Evolutionary conservation across 129 eudicot genomes (phyloP).

Genomic region (Flaveria trinervia): DNA sequence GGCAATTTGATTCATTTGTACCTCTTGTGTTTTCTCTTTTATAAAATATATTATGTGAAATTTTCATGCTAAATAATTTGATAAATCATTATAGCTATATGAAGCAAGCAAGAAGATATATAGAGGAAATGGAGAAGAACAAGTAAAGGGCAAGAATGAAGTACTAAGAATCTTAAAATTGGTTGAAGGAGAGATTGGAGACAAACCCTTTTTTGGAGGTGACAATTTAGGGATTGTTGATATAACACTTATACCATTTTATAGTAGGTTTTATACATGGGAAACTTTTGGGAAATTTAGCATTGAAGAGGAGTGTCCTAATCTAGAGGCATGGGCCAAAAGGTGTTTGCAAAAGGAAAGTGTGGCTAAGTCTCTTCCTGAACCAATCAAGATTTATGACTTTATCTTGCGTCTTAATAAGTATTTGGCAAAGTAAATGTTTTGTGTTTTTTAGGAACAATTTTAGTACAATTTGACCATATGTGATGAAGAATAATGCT

Average conservation of each 20-base stretch:
- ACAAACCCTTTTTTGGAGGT: slow-evolving; percentile 43
- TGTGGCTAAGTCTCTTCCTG: slow-evolving; percentile 37
- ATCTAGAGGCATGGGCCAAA: slow-evolving; percentile 39
- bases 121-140: slow-evolving; percentile 36
- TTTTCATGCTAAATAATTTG: no score
- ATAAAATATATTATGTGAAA: no score
- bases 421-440: slow-evolving; percentile 27
- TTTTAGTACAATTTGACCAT: background rate
- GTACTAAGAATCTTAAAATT: slow-evolving; percentile 33
- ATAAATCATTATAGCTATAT: slow-evolving; percentile 27
- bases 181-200: slow-evolving; percentile 40
- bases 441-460: background rate
- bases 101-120: slow-evolving; percentile 37
- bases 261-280: slow-evolving; percentile 38
- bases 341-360: slow-evolving; percentile 42
- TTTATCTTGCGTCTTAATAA: slow-evolving; percentile 26
- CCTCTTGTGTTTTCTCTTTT: no score
- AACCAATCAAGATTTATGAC: slow-evolving; percentile 35
- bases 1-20: no score
- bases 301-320: slow-evolving; percentile 43
- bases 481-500: background rate
- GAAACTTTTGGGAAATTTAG: slow-evolving; percentile 42
- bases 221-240: slow-evolving; percentile 42
- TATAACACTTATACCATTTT: slow-evolving; percentile 40
- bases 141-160: slow-evolving; percentile 32